Conservation (phyloP, 176 grass and related monocot species). For the Themeda triandra region DNA sequence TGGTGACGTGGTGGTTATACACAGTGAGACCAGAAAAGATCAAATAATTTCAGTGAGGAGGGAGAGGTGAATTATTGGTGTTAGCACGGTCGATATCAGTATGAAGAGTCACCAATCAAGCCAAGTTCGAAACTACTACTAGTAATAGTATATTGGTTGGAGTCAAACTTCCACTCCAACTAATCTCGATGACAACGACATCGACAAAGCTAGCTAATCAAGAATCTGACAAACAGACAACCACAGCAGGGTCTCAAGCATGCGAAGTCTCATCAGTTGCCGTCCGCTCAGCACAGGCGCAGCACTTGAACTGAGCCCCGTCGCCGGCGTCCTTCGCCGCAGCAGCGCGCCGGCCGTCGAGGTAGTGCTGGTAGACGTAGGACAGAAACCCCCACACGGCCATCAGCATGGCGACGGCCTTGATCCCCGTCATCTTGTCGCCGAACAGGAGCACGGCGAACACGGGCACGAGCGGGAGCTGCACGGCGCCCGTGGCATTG, state of each 20-base stretch:
- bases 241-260: not conserved
- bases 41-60: too few species aligned
- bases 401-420: conserved; percentile 64
- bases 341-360: conserved; percentile 31
- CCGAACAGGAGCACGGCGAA: conserved; percentile 72
- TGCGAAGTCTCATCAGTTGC: not conserved
- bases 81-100: too few species aligned
- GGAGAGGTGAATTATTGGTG: too few species aligned
- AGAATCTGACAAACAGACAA: not conserved
- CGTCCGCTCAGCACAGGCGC: not conserved
- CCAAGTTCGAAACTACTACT: too few species aligned
- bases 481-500: conserved; percentile 58
- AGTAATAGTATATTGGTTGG: too few species aligned
- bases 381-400: conserved; percentile 75
- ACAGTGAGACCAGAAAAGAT: too few species aligned
- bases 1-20: too few species aligned
- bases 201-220: too few species aligned
- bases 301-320: not conserved
- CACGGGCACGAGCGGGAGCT: conserved; percentile 54
- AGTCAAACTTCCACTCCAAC: not conserved
- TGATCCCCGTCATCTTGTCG: conserved; percentile 68
- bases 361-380: conserved; percentile 72
- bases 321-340: not conserved
- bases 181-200: not conserved
- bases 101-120: too few species aligned